Conservation (phyloP, 2,329 filamentous ascomycete species). For the Tolypocladium endophyticum region DNA sequence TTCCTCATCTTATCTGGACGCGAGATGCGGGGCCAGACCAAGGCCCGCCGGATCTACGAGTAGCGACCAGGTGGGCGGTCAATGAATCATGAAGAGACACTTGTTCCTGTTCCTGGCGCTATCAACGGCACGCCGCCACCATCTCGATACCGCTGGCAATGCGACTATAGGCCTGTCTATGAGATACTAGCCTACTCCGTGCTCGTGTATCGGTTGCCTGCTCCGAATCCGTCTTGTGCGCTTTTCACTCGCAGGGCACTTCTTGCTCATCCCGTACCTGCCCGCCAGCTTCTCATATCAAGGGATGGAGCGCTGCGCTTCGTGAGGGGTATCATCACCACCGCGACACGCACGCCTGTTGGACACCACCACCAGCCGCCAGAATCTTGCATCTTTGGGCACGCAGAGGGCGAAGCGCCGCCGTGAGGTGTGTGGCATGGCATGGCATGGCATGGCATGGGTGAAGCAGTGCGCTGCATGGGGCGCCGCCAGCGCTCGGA, state of each 20-base stretch:
- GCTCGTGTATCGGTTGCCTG: too few relatives aligned
- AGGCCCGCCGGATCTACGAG: background rate
- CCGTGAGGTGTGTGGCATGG: background rate
- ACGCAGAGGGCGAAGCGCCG: background rate
- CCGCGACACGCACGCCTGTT: background rate
- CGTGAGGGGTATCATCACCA: background rate
- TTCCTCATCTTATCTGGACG: background rate
- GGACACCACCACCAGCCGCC: background rate
- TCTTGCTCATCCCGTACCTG: too few relatives aligned
- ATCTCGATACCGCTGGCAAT: background rate
- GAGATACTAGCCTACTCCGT: too few relatives aligned
- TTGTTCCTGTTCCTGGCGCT: background rate
- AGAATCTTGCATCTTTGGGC: background rate
- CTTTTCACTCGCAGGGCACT: too few relatives aligned
- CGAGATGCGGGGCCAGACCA: background rate
- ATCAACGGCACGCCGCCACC: background rate
- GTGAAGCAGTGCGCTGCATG: background rate
- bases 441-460: too few relatives aligned
- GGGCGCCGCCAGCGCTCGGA: background rate
- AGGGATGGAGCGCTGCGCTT: background rate
- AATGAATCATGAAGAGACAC: background rate
- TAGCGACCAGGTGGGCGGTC: background rate
- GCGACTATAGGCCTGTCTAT: background rate
- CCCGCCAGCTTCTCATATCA: background rate
- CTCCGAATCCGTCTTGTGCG: background rate